Evolutionary conservation across 2,329 filamentous ascomycete genomes (phyloP).

Genomic region (Falciphora oryzae): DNA sequence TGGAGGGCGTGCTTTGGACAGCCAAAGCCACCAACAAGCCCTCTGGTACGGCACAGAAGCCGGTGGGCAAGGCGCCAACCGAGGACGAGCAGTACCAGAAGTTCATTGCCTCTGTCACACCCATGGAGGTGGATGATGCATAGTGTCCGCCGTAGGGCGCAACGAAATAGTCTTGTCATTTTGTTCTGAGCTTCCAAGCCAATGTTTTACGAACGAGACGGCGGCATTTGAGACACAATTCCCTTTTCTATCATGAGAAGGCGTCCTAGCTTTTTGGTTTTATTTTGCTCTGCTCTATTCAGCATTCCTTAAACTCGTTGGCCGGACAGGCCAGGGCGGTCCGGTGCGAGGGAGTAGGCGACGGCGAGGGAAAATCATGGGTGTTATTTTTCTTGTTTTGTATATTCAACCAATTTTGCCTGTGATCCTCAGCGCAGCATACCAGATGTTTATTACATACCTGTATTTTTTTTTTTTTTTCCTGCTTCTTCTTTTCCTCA

Average conservation of each 20-base stretch:
- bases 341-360: neutral
- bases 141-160: neutral
- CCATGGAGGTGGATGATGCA: conserved; percentile 21
- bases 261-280: neutral
- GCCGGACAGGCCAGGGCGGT: neutral
- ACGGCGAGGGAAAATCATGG: neutral
- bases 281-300: neutral
- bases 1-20: conserved; percentile 18
- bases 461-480: no score
- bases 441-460: neutral
- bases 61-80: conserved; percentile 23
- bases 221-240: neutral
- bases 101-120: conserved; percentile 35
- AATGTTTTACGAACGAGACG: neutral
- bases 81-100: conserved; percentile 41
- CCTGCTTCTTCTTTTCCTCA: no score
- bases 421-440: neutral
- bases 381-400: neutral
- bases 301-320: neutral
- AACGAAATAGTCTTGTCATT: neutral
- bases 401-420: neutral
- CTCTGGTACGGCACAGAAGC: conserved; percentile 8
- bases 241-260: neutral
- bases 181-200: neutral
- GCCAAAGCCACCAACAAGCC: conserved; percentile 8